Conservation (phyloP, 495 filamentous ascomycete genomes). For the Penicillium atrosanguineum region DNA sequence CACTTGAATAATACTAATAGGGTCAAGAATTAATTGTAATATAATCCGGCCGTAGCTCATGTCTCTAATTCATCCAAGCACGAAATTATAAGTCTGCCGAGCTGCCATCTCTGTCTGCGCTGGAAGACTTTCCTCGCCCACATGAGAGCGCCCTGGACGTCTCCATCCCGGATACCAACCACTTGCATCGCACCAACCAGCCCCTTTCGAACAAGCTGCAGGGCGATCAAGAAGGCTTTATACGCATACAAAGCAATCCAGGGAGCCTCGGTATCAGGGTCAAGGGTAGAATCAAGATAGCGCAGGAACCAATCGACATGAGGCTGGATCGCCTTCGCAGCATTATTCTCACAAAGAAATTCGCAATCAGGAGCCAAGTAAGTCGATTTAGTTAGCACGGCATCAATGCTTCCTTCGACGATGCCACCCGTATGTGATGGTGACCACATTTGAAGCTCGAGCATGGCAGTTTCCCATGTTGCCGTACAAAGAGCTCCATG, state of each 20-base stretch:
- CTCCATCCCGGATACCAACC: conserved; percentile 28
- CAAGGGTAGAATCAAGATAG: conserved; percentile 26
- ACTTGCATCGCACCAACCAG: conserved; percentile 28
- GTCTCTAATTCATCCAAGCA: conserved; percentile 23
- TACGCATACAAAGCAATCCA: conserved; percentile 38
- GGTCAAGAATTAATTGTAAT: too few relatives aligned
- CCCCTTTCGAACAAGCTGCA: conserved; percentile 30
- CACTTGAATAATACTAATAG: too few relatives aligned
- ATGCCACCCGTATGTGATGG: conserved; percentile 36
- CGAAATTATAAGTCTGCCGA: conserved; percentile 28
- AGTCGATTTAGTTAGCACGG: conserved; percentile 27
- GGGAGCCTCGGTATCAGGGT: conserved; percentile 24
- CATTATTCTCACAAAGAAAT: conserved; percentile 24
- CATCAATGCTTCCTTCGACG: conserved; percentile 29
- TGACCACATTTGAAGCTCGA: conserved; percentile 39
- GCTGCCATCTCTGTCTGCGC: conserved; percentile 23
- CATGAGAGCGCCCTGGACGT: conserved; percentile 23
- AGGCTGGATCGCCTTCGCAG: conserved; percentile 25
- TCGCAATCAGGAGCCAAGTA: conserved; percentile 25
- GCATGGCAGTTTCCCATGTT: conserved; percentile 39
- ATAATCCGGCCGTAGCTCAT: background rate
- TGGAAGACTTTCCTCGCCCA: conserved; percentile 34
- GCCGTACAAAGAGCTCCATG: conserved; percentile 18
- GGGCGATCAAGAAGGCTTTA: conserved; percentile 39
- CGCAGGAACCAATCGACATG: conserved; percentile 39